phyloP scores from a whole-genome alignment of 441 rosid species.

The Arabidopsis hybrid region DNA sequence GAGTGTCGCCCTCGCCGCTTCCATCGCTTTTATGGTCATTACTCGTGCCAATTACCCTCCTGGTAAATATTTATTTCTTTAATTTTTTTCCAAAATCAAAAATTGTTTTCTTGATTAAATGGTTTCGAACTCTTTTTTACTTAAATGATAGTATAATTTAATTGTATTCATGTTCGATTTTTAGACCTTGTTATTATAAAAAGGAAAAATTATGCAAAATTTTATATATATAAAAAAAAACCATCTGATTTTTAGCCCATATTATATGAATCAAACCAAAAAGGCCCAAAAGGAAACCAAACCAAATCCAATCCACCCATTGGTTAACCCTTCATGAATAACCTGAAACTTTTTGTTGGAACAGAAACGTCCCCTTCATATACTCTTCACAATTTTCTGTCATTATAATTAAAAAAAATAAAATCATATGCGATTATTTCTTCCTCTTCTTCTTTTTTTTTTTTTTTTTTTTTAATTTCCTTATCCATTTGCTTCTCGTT shows the following conservation, averaged over 20 bases:
- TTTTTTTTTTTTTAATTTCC: not conserved
- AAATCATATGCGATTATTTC: not conserved
- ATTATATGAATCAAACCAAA: not conserved
- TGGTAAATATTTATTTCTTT: constrained; percentile 46
- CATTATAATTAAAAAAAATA: not conserved
- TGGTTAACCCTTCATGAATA: not conserved
- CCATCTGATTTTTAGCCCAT: too few relatives aligned
- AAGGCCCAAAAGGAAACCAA: constrained; percentile 35
- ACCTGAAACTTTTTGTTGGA: constrained; percentile 11
- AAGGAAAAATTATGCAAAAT: too few relatives aligned
- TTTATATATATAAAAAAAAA: too few relatives aligned
- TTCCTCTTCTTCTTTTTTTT: too few relatives aligned
- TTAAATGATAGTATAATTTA: too few relatives aligned
- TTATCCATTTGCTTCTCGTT: not conserved
- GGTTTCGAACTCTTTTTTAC: too few relatives aligned
- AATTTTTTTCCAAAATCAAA: too few relatives aligned
- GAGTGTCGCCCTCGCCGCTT: constrained; percentile 74
- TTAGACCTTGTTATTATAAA: too few relatives aligned
- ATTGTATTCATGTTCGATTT: too few relatives aligned
- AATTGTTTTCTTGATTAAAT: not conserved
- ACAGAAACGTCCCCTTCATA: constrained; percentile 7
- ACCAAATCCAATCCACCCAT: not conserved
- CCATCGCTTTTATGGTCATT: constrained; percentile 80
- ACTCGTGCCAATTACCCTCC: constrained; percentile 84
- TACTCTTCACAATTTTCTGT: too few relatives aligned